These are phyloP conservation scores for Penicillium fimorum DNA, from an alignment of 495 filamentous ascomycete species.

Conservation along the genomic window DNA sequence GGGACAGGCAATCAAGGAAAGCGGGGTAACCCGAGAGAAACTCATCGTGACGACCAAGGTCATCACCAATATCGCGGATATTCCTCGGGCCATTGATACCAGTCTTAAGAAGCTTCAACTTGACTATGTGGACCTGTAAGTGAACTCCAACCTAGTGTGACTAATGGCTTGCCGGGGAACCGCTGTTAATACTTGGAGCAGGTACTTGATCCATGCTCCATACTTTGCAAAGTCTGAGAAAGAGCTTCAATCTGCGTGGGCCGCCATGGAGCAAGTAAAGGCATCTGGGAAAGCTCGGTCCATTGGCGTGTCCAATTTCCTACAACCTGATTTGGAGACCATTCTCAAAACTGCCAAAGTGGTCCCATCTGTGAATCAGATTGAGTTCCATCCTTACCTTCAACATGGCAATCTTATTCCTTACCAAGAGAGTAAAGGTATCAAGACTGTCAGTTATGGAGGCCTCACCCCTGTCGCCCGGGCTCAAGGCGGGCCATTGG, in stretches of 20 bases:
- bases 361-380: slow-evolving; percentile 75
- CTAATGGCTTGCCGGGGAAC: not conserved
- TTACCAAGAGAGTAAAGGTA: slow-evolving; percentile 64
- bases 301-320: slow-evolving; percentile 85
- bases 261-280: slow-evolving; percentile 72
- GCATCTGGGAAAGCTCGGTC: slow-evolving; percentile 64
- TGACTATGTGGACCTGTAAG: slow-evolving; percentile 76
- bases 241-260: slow-evolving; percentile 70
- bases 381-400: slow-evolving; percentile 86
- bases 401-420: slow-evolving; percentile 68
- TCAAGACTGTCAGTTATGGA: slow-evolving; percentile 68
- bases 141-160: not conserved
- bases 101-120: slow-evolving; percentile 74
- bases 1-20: slow-evolving; percentile 69
- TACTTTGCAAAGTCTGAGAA: slow-evolving; percentile 62
- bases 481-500: slow-evolving; percentile 66
- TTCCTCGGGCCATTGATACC: slow-evolving; percentile 60
- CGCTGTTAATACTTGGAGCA: slow-evolving; percentile 18
- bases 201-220: slow-evolving; percentile 77
- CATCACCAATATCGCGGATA: slow-evolving; percentile 55
- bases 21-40: slow-evolving; percentile 61
- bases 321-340: slow-evolving; percentile 63
- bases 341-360: slow-evolving; percentile 63
- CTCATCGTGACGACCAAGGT: slow-evolving; percentile 80
- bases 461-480: slow-evolving; percentile 66